Evolutionary conservation across 1,139 yeast species (phyloP).

Genomic region (Arxiozyma bovina): DNA sequence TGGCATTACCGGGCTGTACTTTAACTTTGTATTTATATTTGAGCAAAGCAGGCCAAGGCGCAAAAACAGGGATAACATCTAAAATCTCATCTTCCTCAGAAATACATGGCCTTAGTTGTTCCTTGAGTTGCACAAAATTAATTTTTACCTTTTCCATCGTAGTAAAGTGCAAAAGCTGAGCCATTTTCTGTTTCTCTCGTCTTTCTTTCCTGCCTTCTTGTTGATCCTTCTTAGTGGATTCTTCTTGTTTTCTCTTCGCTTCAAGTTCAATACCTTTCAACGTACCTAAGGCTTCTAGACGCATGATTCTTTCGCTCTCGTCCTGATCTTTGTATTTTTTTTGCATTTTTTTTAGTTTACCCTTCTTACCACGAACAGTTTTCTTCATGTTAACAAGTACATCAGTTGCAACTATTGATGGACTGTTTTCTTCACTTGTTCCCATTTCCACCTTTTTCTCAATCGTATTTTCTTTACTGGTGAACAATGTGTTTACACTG

Average conservation of each 20-base stretch:
- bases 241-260: slow-evolving; percentile 33
- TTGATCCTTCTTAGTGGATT: slow-evolving; percentile 32
- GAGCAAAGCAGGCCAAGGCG: slow-evolving; percentile 78
- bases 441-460: background rate
- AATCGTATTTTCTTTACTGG: background rate
- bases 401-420: slow-evolving; percentile 13
- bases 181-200: slow-evolving; percentile 43
- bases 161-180: slow-evolving; percentile 43
- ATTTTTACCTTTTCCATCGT: slow-evolving; percentile 28
- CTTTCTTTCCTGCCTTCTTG: slow-evolving; percentile 33
- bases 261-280: slow-evolving; percentile 53
- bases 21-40: slow-evolving; percentile 78
- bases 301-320: slow-evolving; percentile 67
- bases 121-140: slow-evolving; percentile 29
- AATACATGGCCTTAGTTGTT: slow-evolving; percentile 35
- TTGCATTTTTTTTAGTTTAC: slow-evolving; percentile 73
- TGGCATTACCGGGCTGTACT: slow-evolving; percentile 75
- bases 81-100: slow-evolving; percentile 36
- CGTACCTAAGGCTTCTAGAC: slow-evolving; percentile 80
- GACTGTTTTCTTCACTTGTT: slow-evolving; percentile 5
- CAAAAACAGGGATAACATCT: slow-evolving; percentile 78
- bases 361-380: slow-evolving; percentile 72
- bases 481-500: background rate
- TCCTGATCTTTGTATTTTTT: slow-evolving; percentile 85
- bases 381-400: slow-evolving; percentile 22